A percentile compares a stretch with the other conserved stretches of the same genome.
phyloP scores from a whole-genome alignment of 768 basidiomycete genomes.

The Hebeloma cylindrosporum region DNA sequence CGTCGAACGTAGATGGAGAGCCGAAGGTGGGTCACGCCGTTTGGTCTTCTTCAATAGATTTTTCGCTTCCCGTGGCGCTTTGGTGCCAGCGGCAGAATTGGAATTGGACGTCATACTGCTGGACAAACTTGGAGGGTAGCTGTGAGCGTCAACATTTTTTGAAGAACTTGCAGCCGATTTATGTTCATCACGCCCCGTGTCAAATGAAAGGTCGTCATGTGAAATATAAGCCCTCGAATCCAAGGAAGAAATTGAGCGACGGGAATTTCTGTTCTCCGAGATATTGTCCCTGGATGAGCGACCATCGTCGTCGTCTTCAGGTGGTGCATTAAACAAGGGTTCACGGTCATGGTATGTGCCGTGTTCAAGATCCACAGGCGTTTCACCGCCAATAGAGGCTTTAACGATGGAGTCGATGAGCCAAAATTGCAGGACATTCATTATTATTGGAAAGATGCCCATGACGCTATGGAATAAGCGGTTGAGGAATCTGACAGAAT shows the following conservation, averaged over 20 bases:
- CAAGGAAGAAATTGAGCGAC: slow-evolving; percentile 34
- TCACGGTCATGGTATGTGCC: slow-evolving; percentile 47
- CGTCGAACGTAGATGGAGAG: slow-evolving; percentile 3
- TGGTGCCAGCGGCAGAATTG: slow-evolving; percentile 28
- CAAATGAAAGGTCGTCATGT: slow-evolving; percentile 26
- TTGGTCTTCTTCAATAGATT: slow-evolving; percentile 39
- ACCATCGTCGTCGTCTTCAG: slow-evolving; percentile 56
- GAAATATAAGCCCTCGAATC: slow-evolving; percentile 18
- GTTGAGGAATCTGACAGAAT: slow-evolving; percentile 5
- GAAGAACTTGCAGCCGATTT: slow-evolving; percentile 41
- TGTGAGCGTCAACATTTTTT: slow-evolving; percentile 40
- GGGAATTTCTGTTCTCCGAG: slow-evolving; percentile 34
- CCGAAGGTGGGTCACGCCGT: slow-evolving; percentile 39
- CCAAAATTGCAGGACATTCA: slow-evolving; percentile 94
- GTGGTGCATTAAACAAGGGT: slow-evolving; percentile 59
- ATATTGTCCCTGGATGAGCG: slow-evolving; percentile 44
- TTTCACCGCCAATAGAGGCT: slow-evolving; percentile 44
- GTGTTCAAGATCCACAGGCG: slow-evolving; percentile 40
- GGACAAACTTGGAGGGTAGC: slow-evolving; percentile 62
- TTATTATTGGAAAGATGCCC: slow-evolving; percentile 86
- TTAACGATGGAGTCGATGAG: slow-evolving; percentile 93
- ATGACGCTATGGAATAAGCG: slow-evolving; percentile 64
- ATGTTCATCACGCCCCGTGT: slow-evolving; percentile 35
- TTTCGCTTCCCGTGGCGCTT: slow-evolving; percentile 23
- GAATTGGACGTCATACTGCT: slow-evolving; percentile 41